Conservation (phyloP, 2,329 filamentous ascomycete genomes). For the Ilyonectria destructans region DNA sequence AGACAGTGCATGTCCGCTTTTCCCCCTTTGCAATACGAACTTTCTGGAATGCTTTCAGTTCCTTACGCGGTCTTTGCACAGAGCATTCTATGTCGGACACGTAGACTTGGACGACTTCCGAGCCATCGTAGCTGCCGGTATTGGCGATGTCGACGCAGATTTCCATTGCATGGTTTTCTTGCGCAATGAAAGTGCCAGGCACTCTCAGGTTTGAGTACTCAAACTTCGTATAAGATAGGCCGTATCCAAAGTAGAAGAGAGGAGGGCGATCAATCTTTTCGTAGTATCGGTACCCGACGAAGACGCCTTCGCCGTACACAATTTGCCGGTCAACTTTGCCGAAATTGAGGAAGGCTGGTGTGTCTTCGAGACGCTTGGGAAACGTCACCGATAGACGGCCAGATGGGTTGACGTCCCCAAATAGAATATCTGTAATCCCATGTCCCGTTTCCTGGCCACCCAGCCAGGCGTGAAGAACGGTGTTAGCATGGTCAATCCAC, state of each 20-base stretch:
- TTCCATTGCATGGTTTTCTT: not conserved
- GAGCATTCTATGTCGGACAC: constrained; percentile 1
- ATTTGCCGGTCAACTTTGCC: constrained; percentile 77
- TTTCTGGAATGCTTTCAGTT: constrained; percentile 20
- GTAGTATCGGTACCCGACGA: constrained; percentile 80
- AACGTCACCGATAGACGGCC: constrained; percentile 77
- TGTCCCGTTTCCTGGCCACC: constrained; percentile 79
- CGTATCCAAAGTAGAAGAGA: constrained; percentile 79
- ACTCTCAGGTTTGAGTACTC: constrained; percentile 59
- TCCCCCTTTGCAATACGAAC: not conserved
- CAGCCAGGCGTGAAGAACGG: constrained; percentile 75
- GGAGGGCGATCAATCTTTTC: constrained; percentile 73
- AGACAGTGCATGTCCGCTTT: not conserved
- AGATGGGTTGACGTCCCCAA: constrained; percentile 73
- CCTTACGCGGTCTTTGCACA: not conserved
- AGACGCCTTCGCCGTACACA: constrained; percentile 79
- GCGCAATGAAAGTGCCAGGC: not conserved
- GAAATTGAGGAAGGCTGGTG: constrained; percentile 80
- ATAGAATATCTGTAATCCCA: constrained; percentile 75
- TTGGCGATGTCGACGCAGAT: constrained; percentile 12
- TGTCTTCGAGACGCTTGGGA: constrained; percentile 73
- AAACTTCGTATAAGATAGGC: constrained; percentile 58
- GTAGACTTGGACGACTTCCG: constrained; percentile 21
- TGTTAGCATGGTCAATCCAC: constrained; percentile 61
- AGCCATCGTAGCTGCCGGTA: constrained; percentile 4